A percentile compares a stretch with the other conserved stretches of the same genome.
phyloP scores from a whole-genome alignment of 495 filamentous ascomycete genomes.

The Neurospora africana region DNA sequence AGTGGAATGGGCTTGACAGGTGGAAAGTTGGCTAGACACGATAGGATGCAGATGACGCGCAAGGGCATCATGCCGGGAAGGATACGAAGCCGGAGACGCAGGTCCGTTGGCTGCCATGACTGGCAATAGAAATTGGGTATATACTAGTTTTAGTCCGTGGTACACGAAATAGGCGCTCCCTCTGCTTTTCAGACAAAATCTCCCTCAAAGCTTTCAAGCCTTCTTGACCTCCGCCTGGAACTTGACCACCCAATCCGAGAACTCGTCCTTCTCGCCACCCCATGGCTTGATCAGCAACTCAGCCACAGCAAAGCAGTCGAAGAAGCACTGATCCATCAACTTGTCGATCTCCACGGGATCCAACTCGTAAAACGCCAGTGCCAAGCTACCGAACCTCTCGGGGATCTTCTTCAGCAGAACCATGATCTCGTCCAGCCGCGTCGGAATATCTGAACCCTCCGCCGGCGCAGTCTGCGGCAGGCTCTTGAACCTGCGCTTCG shows the following conservation, averaged over 20 bases:
- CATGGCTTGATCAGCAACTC: constrained; percentile 34
- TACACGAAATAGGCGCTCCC: background rate
- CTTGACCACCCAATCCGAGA: constrained; percentile 37
- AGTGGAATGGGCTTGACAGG: background rate
- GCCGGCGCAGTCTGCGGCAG: constrained; percentile 29
- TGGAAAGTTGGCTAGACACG: background rate
- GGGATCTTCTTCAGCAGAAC: constrained; percentile 29
- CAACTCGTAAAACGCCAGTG: constrained; percentile 40
- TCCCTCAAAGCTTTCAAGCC: constrained; percentile 1
- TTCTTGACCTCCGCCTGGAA: constrained; percentile 40
- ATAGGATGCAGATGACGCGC: background rate
- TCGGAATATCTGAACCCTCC: constrained; percentile 14
- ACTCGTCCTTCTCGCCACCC: constrained; percentile 35
- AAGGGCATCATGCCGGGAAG: background rate
- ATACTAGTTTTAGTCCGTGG: background rate
- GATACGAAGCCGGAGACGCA: background rate
- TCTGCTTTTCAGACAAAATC: background rate
- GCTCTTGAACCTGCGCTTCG: constrained; percentile 50
- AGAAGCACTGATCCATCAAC: constrained; percentile 38
- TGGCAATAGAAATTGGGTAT: background rate
- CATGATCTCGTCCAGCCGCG: constrained; percentile 36
- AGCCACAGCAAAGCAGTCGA: constrained; percentile 34
- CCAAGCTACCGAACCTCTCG: constrained; percentile 30
- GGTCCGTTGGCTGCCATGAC: background rate
- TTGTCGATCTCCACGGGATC: constrained; percentile 33